phyloP scores from a whole-genome alignment of 345 rosid genomes.

The Garcia nutans region DNA sequence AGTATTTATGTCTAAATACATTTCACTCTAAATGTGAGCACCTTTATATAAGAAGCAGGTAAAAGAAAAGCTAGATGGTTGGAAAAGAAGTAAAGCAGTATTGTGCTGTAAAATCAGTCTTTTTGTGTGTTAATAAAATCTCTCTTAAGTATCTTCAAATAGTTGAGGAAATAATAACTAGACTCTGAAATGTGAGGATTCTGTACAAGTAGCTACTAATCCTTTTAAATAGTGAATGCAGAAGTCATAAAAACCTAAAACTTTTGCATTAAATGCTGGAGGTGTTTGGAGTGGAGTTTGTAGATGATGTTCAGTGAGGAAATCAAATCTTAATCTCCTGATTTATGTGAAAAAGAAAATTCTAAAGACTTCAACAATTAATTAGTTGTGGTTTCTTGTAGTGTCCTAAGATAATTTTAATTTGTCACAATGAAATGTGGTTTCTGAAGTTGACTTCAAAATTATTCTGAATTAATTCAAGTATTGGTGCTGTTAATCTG shows the following conservation, averaged over 20 bases:
- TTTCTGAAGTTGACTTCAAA: constrained; percentile 15
- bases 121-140: not conserved
- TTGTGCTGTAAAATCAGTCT: not conserved
- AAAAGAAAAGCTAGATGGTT: not conserved
- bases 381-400: not conserved
- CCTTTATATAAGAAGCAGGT: not conserved
- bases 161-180: not conserved
- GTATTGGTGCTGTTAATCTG: constrained; percentile 14
- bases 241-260: not conserved
- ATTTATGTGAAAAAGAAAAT: not conserved
- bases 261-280: not conserved
- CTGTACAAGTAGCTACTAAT: not conserved
- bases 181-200: not conserved
- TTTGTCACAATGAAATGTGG: not conserved
- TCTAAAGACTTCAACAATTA: not conserved
- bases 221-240: not conserved
- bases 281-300: not conserved
- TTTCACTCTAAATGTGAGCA: not conserved
- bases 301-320: not conserved
- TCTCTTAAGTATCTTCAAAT: not conserved
- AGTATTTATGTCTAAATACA: not conserved
- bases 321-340: not conserved
- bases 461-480: constrained; percentile 15
- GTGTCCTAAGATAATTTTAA: not conserved
- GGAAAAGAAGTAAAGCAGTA: not conserved